Percentiles rank a stretch among this genome's conserved stretches.
Conservation (phyloP, 2,329 filamentous ascomycete genomes). For the Hypomyces perniciosus region DNA sequence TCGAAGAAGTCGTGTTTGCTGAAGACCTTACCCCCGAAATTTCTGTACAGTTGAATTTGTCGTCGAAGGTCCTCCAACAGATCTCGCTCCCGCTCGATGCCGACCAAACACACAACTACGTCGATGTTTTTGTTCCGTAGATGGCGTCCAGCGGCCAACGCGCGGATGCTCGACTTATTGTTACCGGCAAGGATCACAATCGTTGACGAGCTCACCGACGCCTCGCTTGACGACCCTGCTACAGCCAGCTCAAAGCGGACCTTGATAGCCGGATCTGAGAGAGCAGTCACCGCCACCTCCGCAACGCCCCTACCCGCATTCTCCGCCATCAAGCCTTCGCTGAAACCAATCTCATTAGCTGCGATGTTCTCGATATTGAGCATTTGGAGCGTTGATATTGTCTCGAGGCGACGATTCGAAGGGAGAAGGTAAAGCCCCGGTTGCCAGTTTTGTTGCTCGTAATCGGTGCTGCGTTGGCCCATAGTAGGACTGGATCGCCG, state of each 20-base stretch:
- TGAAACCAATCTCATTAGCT: constrained; percentile 77
- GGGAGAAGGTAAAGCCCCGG: constrained; percentile 48
- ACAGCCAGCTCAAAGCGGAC: constrained; percentile 43
- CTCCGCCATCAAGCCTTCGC: constrained; percentile 85
- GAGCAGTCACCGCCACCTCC: constrained; percentile 67
- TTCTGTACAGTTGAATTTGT: constrained; percentile 78
- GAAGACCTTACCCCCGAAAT: constrained; percentile 69
- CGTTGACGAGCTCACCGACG: constrained; percentile 30
- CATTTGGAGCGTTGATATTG: constrained; percentile 73
- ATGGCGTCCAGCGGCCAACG: constrained; percentile 79
- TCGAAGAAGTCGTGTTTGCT: constrained; percentile 57
- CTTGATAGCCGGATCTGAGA: constrained; percentile 57
- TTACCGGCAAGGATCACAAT: constrained; percentile 88
- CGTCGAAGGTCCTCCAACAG: constrained; percentile 73
- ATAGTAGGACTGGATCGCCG: constrained; percentile 25
- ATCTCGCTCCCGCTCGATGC: constrained; percentile 75
- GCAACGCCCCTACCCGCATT: constrained; percentile 86
- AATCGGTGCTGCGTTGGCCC: constrained; percentile 29
- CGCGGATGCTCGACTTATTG: constrained; percentile 79
- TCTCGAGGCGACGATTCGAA: constrained; percentile 53
- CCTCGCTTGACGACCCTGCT: constrained; percentile 27
- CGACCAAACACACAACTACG: constrained; percentile 76
- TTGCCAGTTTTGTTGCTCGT: constrained; percentile 31
- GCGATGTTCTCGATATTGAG: constrained; percentile 89
- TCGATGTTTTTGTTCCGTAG: constrained; percentile 76